Base-by-base conservation (phyloP, 164 flowering plant species). In the Vitis rotundifolia region DNA sequence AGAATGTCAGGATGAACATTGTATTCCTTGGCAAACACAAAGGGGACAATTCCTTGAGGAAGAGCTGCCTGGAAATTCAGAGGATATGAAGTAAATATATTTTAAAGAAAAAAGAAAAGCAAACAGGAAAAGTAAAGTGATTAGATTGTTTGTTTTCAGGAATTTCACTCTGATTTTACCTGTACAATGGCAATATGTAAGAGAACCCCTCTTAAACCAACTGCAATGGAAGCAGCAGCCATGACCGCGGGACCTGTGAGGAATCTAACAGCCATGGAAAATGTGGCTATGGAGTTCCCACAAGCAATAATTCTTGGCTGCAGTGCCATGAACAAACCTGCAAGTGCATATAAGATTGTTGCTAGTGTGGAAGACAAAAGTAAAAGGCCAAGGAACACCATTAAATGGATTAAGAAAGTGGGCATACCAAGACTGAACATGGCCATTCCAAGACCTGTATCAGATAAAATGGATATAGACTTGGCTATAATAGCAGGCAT, bases 1-100 rank as follows among this genome's bases (percentile, higher is more conserved):
- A 85, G 83, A 13, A 85, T 77, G 59, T 78, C 73, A 2, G 86
- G 78, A 66, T 85, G 86, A 12, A 85, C 84, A 63, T 83, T 77
- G 79, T 83, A 83, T 63, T 82, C 83, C 66, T 77, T 79, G 57
- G 84, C 84, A 56, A 80, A 77, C 31, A 80, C 84, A 56, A 83
- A 83, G 12, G 86, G 81, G 29, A 83, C 84, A 63, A 83, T 79
- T 16, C 83, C 87, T 74, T 77, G 83, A n/a, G 87, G 87, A 64
- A 84, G 83, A 10, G 87, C 87, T 7, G 87, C 85, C 85, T 81
- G 64, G 15, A 53, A 57, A 37, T 37, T 3, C 5, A 37, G 44
- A 37, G 44, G 3, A 37, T 37, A 37, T 37, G 5, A 37, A 37
- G 7, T 37, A 37, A 37, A 37, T 37, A 37, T 37, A 37, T 37